These are phyloP conservation scores for Pleurotus tuber-regium DNA, from an alignment of 768 basidiomycete species.

Conservation along the genomic window DNA sequence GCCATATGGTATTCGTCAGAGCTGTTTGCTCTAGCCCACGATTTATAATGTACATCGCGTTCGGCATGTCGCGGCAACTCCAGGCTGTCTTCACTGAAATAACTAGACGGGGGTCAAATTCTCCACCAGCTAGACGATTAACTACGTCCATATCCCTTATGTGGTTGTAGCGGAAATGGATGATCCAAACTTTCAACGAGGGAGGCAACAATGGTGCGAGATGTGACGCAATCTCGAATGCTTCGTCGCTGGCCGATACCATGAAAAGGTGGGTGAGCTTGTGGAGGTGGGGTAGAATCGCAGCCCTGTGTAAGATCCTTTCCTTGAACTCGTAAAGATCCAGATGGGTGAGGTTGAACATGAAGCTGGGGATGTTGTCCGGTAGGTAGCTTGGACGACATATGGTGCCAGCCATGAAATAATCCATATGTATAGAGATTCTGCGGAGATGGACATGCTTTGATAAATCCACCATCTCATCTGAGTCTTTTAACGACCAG, in stretches of 20 bases:
- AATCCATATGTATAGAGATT: conserved; percentile 3
- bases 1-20: neutral
- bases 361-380: conserved; percentile 3
- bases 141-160: neutral
- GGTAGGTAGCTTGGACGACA: neutral
- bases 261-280: conserved; percentile 6
- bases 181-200: conserved; percentile 3
- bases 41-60: neutral
- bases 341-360: conserved; percentile 6
- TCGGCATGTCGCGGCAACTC: neutral
- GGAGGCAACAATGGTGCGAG: neutral
- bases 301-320: neutral
- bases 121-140: neutral
- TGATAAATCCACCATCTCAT: neutral
- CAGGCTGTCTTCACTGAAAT: neutral
- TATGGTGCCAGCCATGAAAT: neutral
- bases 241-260: conserved; percentile 2
- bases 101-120: neutral
- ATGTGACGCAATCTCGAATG: neutral
- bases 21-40: neutral
- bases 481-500: conserved; percentile 2
- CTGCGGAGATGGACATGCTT: neutral
- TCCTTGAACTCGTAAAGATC: conserved; percentile 5
- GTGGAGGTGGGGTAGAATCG: neutral
- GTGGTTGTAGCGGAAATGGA: conserved; percentile 1